Base-by-base conservation (phyloP, 257 asterid species). In the Capsicum rhomboideum region DNA sequence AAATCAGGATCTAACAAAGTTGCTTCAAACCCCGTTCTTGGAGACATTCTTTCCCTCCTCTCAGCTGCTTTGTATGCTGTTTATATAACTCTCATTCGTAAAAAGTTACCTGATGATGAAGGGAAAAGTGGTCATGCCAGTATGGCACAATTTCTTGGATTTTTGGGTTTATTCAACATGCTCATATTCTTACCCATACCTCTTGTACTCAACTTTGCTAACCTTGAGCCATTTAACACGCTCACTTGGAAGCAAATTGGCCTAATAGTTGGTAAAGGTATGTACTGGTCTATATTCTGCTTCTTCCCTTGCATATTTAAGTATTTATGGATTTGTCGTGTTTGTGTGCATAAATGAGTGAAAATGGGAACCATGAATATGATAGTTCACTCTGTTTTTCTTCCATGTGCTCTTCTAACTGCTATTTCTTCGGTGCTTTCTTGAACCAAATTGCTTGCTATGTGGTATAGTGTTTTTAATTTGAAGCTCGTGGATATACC, bases 81-180 rank as follows among this genome's bases (percentile, higher is more conserved):
- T 53, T 97, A 97, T 80, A 91, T 93, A 83, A 95, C 97, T 78
- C 91, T 97, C 21, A 93, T 97, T 83, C 97, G 98, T 82, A 91
- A 89, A 83, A 93, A 90, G 79, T 74, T 97, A 74, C 98, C 98
- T 2, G 99, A 94, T 87, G 98, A 93, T 74, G 97, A 93, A 54
- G 87, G 84, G 55, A 86, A 85, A 74, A 86, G 82, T 74, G 97
- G 95, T 59, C 90, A 26, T 67, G 94, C 88, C 64, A 97, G 98
- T 87, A 95, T 93, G 98, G 98, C 98, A 6, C 98, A 93, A 50
- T 95, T 97, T 87, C 98, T 97, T 84, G 99, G 99, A 72, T 97
- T 85, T 91, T 80, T 97, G 84, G 98, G 98, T 58, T 87, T 95
- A 84, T 97, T 93, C 91, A 97, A 97, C 90, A 78, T 95, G 82